Conservation (phyloP, 495 filamentous ascomycete genomes). For the Lineolata rhizophorae region DNA sequence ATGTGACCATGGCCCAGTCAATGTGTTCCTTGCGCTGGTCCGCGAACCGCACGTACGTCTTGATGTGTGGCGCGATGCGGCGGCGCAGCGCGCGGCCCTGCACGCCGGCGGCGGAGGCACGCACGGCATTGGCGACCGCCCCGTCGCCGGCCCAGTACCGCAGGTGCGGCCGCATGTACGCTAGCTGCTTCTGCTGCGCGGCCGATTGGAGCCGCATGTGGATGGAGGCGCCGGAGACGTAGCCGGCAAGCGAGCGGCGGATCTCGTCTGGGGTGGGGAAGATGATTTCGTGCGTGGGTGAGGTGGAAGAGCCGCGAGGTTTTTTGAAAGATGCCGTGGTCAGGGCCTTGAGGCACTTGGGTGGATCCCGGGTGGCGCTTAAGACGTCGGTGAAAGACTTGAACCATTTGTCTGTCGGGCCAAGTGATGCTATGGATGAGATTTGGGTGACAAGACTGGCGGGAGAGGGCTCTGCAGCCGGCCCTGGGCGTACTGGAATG, state of each 20-base stretch:
- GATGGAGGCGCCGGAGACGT: conserved; percentile 40
- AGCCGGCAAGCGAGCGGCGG: conserved; percentile 16
- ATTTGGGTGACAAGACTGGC: conserved; percentile 55
- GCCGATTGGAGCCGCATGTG: conserved; percentile 53
- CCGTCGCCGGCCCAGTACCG: conserved; percentile 67
- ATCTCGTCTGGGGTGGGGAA: conserved; percentile 6
- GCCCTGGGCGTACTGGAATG: conserved; percentile 22
- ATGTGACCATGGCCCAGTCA: conserved; percentile 74
- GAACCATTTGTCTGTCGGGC: conserved; percentile 55
- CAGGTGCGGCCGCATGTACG: conserved; percentile 47
- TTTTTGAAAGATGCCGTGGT: too few species aligned
- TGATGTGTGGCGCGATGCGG: conserved; percentile 80
- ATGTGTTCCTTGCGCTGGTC: conserved; percentile 27
- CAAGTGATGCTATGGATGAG: conserved; percentile 68
- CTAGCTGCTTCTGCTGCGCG: conserved; percentile 50
- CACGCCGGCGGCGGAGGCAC: too few species aligned
- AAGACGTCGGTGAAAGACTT: conserved; percentile 26
- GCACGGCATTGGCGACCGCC: too few species aligned
- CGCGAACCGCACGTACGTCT: conserved; percentile 63
- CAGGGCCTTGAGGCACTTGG: too few species aligned
- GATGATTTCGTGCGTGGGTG: conserved; percentile 5
- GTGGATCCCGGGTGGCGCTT: neutral
- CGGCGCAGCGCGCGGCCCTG: conserved; percentile 40
- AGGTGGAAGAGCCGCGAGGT: too few species aligned
- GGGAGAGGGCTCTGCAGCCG: conserved; percentile 12